Evolutionary conservation across 345 rosid genomes (phyloP), one percentile per base, ranked within the genome.

Genomic region (Bruguiera gymnorhiza): DNA sequence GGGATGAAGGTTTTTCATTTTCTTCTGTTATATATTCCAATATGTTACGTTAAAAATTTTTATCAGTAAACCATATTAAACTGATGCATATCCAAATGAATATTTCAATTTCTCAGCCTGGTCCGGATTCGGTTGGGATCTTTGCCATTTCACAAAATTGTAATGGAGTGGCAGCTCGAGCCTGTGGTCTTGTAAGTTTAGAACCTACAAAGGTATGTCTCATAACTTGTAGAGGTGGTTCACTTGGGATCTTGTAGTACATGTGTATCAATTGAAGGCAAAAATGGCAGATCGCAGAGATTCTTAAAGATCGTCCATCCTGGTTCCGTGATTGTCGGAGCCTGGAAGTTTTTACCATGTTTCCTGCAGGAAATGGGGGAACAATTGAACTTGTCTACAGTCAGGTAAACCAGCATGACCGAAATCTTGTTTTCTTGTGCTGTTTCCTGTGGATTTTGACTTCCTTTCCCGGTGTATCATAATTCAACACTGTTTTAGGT

Each of bases 41-140:
- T 66, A 62, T 24, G 5, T 24, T 56, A 9, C 5, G 2, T 56
- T 56, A 21, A 6, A 8, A 10, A 5, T 8, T 21, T 55, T 27
- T 56, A 8, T 16, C 6, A 56, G 60, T 48, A 39, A 6, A 24
- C 32, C 3, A 36, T 19, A 31, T 50, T 51, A 58, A 61, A 50
- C 30, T 6, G 2, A 30, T 57, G 34, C 52, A 19, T 66, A 59
- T 34, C n/a, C 52, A 54, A 74, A 20, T 54, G 19, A 8, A 51
- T 23, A 57, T 57, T 20, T 68, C 65, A 48, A 27, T 24, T 65
- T 70, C 55, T 24, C 83, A 92, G 99, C 99, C 99, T 96, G 99
- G 99, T 96, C 99, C 99, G 98, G 99, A 96, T 90, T 96, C 94
- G 80, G 98, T 92, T 92, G 99, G 99, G 83, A 95, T 95, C 80